A percentile compares a stretch with the other conserved stretches of the same genome.
phyloP scores from a whole-genome alignment of 2,329 filamentous ascomycete genomes.

The Penicillium sp. region DNA sequence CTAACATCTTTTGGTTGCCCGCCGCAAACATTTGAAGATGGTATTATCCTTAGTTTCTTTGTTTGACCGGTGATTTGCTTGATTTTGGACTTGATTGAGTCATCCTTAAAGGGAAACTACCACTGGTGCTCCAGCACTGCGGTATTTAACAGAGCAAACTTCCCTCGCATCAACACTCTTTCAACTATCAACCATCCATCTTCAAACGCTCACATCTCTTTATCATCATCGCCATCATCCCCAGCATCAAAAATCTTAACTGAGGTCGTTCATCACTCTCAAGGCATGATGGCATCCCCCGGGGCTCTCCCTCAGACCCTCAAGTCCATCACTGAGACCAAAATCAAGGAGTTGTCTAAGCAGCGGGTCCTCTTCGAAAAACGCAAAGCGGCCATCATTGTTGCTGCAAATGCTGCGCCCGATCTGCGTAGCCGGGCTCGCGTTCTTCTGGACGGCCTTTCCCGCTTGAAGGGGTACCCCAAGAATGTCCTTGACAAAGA shows the following conservation, averaged over 20 bases:
- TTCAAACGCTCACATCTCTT: no score
- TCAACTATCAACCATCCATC: not conserved
- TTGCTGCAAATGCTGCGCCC: constrained; percentile 37
- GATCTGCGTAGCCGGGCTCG: constrained; percentile 42
- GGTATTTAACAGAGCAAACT: not conserved
- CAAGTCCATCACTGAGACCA: constrained; percentile 61
- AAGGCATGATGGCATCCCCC: constrained; percentile 38
- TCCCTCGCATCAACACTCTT: not conserved
- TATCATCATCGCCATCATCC: not conserved
- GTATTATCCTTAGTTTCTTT: not conserved
- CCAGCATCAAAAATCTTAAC: not conserved
- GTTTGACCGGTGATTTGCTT: not conserved
- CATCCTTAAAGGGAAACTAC: not conserved
- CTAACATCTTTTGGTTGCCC: constrained; percentile 1
- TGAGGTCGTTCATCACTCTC: not conserved
- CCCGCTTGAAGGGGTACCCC: constrained; percentile 45
- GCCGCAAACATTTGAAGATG: not conserved
- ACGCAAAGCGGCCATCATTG: constrained; percentile 52
- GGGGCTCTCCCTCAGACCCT: constrained; percentile 59
- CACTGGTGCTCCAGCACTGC: not conserved
- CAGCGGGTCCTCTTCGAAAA: constrained; percentile 58
- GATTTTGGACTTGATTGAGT: not conserved
- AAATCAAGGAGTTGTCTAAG: constrained; percentile 62
- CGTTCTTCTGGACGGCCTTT: constrained; percentile 46
- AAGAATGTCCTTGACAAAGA: constrained; percentile 45